A percentile compares a stretch with the other conserved stretches of the same genome.
These are phyloP conservation scores for Xylaria sp. DNA, from an alignment of 2,329 filamentous ascomycete genomes.

Conservation along the genomic window DNA sequence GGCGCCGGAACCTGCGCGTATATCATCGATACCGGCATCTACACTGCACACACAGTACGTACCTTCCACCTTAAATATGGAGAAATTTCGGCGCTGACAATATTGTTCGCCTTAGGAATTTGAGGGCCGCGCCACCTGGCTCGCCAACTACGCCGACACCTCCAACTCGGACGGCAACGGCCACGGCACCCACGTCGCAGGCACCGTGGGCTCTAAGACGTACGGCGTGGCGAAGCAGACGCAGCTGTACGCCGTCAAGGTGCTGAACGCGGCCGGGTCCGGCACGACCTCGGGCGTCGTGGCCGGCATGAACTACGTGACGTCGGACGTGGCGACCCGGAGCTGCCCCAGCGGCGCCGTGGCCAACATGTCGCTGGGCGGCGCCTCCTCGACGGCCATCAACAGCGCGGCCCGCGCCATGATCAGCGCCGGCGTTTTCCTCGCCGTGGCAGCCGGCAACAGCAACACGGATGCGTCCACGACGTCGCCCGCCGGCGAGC, in stretches of 20 bases:
- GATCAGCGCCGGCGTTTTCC: conserved; percentile 59
- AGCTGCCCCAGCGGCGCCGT: conserved; percentile 58
- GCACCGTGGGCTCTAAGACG: conserved; percentile 51
- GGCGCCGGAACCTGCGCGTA: conserved; percentile 61
- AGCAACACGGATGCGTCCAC: conserved; percentile 54
- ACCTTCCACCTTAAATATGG: background rate
- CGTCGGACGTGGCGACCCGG: conserved; percentile 57
- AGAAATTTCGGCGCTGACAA: conserved; percentile 33
- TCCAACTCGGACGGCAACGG: conserved; percentile 54
- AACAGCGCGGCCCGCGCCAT: conserved; percentile 63
- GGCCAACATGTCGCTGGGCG: conserved; percentile 67
- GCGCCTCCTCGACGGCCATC: conserved; percentile 57
- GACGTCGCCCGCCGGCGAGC: conserved; percentile 61
- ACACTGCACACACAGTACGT: conserved; percentile 54
- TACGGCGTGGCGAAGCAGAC: conserved; percentile 61
- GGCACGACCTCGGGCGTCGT: conserved; percentile 49
- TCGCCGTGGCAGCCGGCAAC: conserved; percentile 68
- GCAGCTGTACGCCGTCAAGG: conserved; percentile 58
- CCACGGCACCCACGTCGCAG: conserved; percentile 56
- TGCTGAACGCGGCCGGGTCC: conserved; percentile 52
- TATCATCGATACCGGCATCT: conserved; percentile 67
- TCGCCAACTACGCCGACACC: conserved; percentile 49
- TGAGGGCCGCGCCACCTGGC: conserved; percentile 54
- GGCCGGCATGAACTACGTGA: conserved; percentile 56
- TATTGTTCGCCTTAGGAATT: conserved; percentile 52